Evolutionary conservation across 164 flowering plant genomes (phyloP).

Genomic region (Taxillus chinensis): DNA sequence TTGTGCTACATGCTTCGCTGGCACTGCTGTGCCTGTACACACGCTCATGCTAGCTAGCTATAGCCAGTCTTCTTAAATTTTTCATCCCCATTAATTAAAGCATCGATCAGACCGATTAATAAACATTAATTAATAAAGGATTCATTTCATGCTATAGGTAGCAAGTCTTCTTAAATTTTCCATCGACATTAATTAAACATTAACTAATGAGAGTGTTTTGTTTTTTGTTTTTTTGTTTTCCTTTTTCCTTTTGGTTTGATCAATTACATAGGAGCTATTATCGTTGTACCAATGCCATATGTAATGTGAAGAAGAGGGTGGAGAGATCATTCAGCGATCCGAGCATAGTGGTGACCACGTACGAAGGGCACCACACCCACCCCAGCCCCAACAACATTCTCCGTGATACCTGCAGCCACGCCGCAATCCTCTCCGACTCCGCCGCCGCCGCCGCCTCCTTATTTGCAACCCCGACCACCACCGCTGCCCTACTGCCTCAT

Average conservation of each 20-base stretch:
- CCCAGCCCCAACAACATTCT: slow-evolving; percentile 37
- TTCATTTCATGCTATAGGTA: no score
- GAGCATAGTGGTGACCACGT: slow-evolving; percentile 45
- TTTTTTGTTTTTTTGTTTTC: background rate
- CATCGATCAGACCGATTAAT: no score
- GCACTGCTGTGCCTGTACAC: no score
- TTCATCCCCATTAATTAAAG: background rate
- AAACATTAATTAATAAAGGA: no score
- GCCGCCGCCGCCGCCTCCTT: background rate
- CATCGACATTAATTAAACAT: no score
- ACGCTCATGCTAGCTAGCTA: no score
- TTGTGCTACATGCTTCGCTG: no score
- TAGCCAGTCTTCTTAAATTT: no score
- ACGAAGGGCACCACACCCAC: slow-evolving; percentile 63
- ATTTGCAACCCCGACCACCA: background rate
- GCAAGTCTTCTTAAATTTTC: no score
- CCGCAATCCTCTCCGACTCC: slow-evolving; percentile 11
- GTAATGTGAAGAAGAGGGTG: slow-evolving; percentile 65
- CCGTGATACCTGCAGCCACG: slow-evolving; percentile 1
- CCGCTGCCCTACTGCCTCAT: background rate
- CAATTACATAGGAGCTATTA: slow-evolving; percentile 42
- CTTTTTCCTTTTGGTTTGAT: background rate
- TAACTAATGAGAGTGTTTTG: background rate
- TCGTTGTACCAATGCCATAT: slow-evolving; percentile 47
- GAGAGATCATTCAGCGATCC: slow-evolving; percentile 52